Evolutionary conservation across 2,329 filamentous ascomycete genomes (phyloP), one percentile per base, ranked within the genome.

Genomic region (Aspergillus thermomutatus): DNA sequence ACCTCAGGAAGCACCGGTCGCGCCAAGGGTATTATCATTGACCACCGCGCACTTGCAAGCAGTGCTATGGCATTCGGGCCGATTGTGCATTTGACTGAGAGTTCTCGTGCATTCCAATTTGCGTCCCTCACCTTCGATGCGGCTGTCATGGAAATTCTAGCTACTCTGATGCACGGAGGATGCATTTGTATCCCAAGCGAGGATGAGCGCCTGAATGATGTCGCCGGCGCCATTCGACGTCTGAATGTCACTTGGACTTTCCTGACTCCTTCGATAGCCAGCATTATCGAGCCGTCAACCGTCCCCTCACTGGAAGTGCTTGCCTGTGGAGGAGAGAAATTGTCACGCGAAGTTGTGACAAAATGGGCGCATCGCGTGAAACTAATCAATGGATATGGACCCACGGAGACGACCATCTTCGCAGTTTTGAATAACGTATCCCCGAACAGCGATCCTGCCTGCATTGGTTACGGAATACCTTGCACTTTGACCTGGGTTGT

Each of bases 311-410:
- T 82, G 52, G 76, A 79, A 56, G 73, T 73, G 1, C 67, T 82
- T 8, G 69, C 75, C 0, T 69, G 72, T 17, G 78, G 77, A 46
- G 80, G 79, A 41, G 80, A 82, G 71, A 84, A 89, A 1, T 81
- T 96, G 75, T 92, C 89, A 0, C 82, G 85, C 34, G 82, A 85
- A 28, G 89, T 96, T 0, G 84, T 88, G 43, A 78, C 82, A 0
- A 81, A 80, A 49, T 96, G 92, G 92, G 82, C 80, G 14, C 68
- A 69, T 23, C 64, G 60, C 10, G 69, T 74, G 0, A 72, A 71
- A 9, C 61, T 81, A 25, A 66, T 73, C 54, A 75, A 74, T 50
- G 69, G 62, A 14, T 77, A 77, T 53, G 74, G 74, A 3, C 73
- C 74, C 3, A 71, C 72, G 6, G 74, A 76, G 49, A 70, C 69